Percentiles rank a stretch among this genome's conserved stretches.
Conservation (phyloP, 129 eudicot genomes). For the Pseudognaphalium luteoalbum region DNA sequence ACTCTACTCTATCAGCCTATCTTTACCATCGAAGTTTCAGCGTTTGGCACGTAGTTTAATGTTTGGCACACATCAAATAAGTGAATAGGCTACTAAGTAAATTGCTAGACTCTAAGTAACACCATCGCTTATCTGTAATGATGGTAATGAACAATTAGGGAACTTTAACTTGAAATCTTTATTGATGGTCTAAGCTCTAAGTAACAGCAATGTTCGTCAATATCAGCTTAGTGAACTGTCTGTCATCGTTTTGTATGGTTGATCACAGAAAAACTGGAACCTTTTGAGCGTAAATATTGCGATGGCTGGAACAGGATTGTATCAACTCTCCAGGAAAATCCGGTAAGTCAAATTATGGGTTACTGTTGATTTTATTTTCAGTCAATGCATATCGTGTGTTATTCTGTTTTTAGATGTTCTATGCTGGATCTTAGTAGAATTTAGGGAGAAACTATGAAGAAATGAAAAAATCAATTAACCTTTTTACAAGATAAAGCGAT, state of each 20-base stretch:
- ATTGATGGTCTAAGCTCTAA: neutral
- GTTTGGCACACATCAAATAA: neutral
- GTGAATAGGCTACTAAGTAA: neutral
- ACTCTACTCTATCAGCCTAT: neutral
- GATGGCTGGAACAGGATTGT: slow-evolving; percentile 93
- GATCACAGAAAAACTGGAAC: slow-evolving; percentile 96
- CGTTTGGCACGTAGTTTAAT: neutral
- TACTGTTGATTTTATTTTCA: slow-evolving; percentile 2
- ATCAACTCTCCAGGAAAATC: slow-evolving; percentile 84
- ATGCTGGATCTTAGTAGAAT: neutral
- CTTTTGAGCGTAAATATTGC: slow-evolving; percentile 93
- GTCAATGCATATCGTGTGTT: neutral
- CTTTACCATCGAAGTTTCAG: slow-evolving; percentile 1
- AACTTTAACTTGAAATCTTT: neutral
- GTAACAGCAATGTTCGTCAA: neutral
- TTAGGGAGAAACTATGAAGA: slow-evolving; percentile 6
- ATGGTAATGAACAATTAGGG: neutral
- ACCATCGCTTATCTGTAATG: neutral
- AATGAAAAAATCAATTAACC: too few species aligned
- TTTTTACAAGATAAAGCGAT: neutral
- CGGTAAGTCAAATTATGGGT: slow-evolving; percentile 44
- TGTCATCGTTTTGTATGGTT: neutral
- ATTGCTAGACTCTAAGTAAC: neutral
- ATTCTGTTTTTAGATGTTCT: slow-evolving; percentile 13
- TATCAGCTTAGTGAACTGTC: neutral